A percentile compares a stretch with the other conserved stretches of the same genome.
These are phyloP conservation scores for Phaffomyces opuntiae DNA, from an alignment of 805 yeast species.

Conservation along the genomic window DNA sequence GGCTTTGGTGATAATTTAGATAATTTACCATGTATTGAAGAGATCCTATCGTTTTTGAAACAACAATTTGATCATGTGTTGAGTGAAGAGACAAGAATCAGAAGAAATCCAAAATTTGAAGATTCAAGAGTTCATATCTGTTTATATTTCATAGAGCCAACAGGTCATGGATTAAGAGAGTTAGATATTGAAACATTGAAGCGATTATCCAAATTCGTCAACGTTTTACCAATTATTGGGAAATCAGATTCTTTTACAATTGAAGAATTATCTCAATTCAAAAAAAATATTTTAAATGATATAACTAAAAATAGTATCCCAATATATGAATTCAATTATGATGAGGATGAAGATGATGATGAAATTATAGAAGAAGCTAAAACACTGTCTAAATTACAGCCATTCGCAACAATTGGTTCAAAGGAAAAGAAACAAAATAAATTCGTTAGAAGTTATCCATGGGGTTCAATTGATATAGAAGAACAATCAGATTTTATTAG, in stretches of 20 bases:
- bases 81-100: constrained; percentile 81
- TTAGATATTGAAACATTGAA: constrained; percentile 69
- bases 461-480: constrained; percentile 59
- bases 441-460: constrained; percentile 64
- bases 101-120: constrained; percentile 76
- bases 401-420: constrained; percentile 66
- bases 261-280: constrained; percentile 51
- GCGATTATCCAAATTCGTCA: constrained; percentile 61
- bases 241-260: constrained; percentile 68
- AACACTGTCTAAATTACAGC: constrained; percentile 56
- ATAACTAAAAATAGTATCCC: constrained; percentile 67
- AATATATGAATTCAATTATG: constrained; percentile 62
- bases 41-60: constrained; percentile 58
- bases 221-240: constrained; percentile 64
- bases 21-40: constrained; percentile 58
- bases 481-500: constrained; percentile 45
- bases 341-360: constrained; percentile 64
- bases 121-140: constrained; percentile 74
- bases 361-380: constrained; percentile 67
- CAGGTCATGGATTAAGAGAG: constrained; percentile 75
- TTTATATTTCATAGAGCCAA: constrained; percentile 64
- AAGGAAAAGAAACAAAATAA: constrained; percentile 49
- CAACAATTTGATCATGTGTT: constrained; percentile 74
- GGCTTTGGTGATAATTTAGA: constrained; percentile 73
- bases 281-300: constrained; percentile 52